A percentile compares a stretch with the other conserved stretches of the same genome.
These are phyloP conservation scores for Mrakia blollopis DNA, from an alignment of 768 basidiomycete species.

Conservation along the genomic window DNA sequence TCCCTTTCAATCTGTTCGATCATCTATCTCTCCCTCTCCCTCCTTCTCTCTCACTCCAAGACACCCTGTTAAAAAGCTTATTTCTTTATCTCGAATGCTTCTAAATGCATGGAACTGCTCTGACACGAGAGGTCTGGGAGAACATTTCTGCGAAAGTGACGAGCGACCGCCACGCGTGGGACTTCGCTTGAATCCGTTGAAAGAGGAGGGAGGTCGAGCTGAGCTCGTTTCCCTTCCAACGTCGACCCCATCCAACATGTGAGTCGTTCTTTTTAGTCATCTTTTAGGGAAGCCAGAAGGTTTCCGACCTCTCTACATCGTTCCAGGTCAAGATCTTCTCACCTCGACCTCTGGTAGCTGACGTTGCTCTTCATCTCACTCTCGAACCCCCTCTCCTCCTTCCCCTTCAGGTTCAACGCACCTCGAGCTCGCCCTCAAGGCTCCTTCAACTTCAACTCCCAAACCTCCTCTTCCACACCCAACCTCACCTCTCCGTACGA, in stretches of 20 bases:
- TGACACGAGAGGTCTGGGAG: too few species aligned
- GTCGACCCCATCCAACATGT: background rate
- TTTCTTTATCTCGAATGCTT: background rate
- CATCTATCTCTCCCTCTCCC: background rate
- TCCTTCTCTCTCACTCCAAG: background rate
- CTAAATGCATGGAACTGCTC: background rate
- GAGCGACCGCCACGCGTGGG: too few species aligned
- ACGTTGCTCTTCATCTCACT: background rate
- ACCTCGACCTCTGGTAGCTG: background rate
- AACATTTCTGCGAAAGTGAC: background rate
- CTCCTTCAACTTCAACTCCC: background rate
- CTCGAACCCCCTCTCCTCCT: background rate
- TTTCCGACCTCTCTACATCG: background rate
- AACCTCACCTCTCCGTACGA: constrained; percentile 14
- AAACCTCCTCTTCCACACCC: background rate
- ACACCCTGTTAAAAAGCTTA: background rate
- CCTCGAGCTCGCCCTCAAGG: constrained; percentile 16
- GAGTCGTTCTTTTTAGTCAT: background rate
- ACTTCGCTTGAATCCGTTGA: background rate
- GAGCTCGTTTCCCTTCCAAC: background rate
- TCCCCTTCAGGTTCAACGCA: constrained; percentile 29
- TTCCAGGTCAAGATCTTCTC: background rate
- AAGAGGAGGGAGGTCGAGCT: background rate
- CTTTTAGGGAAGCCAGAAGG: too few species aligned
- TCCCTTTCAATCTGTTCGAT: background rate